Conservation (phyloP, 2,329 filamentous ascomycete genomes). For the Colletotrichum scovillei region DNA sequence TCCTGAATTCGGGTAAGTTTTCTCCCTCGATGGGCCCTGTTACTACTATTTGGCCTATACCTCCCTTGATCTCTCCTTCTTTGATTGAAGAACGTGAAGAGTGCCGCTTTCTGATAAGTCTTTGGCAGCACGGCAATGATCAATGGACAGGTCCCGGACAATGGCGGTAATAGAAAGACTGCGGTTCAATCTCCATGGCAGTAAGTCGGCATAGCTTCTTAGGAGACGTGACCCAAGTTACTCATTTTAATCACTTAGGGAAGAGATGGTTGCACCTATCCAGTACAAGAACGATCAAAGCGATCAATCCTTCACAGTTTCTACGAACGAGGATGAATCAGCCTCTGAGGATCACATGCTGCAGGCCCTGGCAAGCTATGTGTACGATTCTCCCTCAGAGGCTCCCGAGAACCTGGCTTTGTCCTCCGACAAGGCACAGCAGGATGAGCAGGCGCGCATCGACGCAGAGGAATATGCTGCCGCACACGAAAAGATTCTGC, state of each 20-base stretch:
- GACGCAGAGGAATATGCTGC: neutral
- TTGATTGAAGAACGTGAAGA: neutral
- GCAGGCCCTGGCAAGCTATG: neutral
- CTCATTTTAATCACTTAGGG: neutral
- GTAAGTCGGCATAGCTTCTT: neutral
- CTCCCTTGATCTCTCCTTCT: neutral
- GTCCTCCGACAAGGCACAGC: neutral
- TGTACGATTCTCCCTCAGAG: neutral
- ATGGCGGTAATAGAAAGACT: slow-evolving; percentile 4
- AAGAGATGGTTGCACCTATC: neutral
- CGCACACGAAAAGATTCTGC: neutral
- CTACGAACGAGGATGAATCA: neutral
- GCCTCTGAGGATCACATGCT: neutral
- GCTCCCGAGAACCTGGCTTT: neutral
- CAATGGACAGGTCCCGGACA: slow-evolving; percentile 7
- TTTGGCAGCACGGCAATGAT: slow-evolving; percentile 33
- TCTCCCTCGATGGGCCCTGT: neutral
- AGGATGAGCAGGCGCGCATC: neutral
- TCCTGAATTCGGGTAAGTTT: slow-evolving; percentile 50
- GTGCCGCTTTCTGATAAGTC: neutral
- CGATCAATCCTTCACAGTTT: neutral
- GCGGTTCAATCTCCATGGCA: neutral
- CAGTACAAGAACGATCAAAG: neutral
- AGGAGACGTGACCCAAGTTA: neutral
- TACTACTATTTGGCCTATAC: neutral